Evolutionary conservation across 495 filamentous ascomycete species (phyloP).

Genomic region (Trichoderma reesei): DNA sequence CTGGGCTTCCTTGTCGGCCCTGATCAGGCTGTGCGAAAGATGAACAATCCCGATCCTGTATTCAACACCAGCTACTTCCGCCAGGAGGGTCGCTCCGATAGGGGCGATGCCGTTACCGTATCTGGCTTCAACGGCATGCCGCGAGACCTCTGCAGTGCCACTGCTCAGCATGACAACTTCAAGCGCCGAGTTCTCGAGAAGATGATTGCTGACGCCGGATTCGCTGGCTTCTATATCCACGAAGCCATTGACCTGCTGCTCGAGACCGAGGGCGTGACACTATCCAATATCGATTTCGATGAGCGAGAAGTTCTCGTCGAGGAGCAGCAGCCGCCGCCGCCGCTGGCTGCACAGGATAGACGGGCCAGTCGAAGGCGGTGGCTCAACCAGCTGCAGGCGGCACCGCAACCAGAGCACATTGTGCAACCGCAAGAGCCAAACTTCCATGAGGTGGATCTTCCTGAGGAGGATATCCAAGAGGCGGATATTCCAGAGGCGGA

Average conservation of each 20-base stretch:
- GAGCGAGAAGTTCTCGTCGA: not conserved
- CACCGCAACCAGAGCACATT: not conserved
- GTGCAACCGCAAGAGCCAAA: not conserved
- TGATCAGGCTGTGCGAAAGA: constrained; percentile 11
- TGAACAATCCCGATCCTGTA: not conserved
- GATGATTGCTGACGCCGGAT: constrained; percentile 20
- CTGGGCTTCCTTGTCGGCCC: constrained; percentile 43
- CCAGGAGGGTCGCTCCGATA: constrained; percentile 7
- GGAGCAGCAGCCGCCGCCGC: not conserved
- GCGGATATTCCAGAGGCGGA: no score
- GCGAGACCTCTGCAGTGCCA: not conserved
- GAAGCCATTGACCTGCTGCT: constrained; percentile 17
- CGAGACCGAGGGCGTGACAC: constrained; percentile 15
- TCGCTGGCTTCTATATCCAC: constrained; percentile 13
- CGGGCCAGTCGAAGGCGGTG: not conserved
- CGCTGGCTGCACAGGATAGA: not conserved
- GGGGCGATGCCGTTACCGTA: not conserved
- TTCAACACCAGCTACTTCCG: constrained; percentile 13
- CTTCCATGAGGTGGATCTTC: not conserved
- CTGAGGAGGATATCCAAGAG: no score
- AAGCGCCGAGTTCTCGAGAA: constrained; percentile 13
- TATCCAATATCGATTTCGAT: not conserved
- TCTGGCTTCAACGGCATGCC: not conserved
- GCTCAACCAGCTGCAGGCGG: not conserved
- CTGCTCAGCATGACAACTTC: constrained; percentile 8